Evolutionary conservation across 2,329 filamentous ascomycete species (phyloP).

Genomic region (Clathrospora elynae): DNA sequence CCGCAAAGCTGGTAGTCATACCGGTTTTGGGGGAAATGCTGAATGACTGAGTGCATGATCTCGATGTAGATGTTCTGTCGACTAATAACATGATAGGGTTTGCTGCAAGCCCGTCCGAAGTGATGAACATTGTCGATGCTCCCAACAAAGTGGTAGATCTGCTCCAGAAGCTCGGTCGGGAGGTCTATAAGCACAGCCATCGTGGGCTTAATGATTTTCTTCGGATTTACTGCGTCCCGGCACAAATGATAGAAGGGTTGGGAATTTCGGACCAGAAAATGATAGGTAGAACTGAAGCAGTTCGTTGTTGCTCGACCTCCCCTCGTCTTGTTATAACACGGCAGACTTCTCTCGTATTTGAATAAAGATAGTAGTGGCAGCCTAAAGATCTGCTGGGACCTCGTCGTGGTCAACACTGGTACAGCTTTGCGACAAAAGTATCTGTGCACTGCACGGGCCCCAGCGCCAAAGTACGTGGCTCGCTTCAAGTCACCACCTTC

Average conservation of each 20-base stretch:
- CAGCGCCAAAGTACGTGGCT: too few relatives aligned
- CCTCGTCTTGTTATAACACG: too few relatives aligned
- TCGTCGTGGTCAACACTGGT: neutral
- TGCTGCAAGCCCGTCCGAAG: slow-evolving; percentile 25
- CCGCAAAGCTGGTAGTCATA: slow-evolving; percentile 31
- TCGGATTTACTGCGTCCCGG: neutral
- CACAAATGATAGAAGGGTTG: too few relatives aligned
- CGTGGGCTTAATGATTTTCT: too few relatives aligned
- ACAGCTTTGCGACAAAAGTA: slow-evolving; percentile 3
- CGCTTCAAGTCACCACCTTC: too few relatives aligned
- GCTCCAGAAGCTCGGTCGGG: slow-evolving; percentile 25
- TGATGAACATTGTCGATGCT: slow-evolving; percentile 38
- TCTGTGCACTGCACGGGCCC: neutral
- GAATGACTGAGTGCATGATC: slow-evolving; percentile 35
- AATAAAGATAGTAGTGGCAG: too few relatives aligned
- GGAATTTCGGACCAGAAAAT: too few relatives aligned
- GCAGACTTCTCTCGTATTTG: too few relatives aligned
- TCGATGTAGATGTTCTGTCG: slow-evolving; percentile 18
- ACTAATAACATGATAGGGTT: slow-evolving; percentile 15
- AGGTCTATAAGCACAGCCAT: slow-evolving; percentile 23
- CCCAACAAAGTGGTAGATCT: slow-evolving; percentile 23
- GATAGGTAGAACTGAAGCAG: too few relatives aligned
- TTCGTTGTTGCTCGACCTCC: too few relatives aligned
- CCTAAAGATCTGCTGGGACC: too few relatives aligned
- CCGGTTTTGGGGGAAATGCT: slow-evolving; percentile 20